Evolutionary conservation across 306 rosid genomes (phyloP).

Genomic region (Quercus rubra): DNA sequence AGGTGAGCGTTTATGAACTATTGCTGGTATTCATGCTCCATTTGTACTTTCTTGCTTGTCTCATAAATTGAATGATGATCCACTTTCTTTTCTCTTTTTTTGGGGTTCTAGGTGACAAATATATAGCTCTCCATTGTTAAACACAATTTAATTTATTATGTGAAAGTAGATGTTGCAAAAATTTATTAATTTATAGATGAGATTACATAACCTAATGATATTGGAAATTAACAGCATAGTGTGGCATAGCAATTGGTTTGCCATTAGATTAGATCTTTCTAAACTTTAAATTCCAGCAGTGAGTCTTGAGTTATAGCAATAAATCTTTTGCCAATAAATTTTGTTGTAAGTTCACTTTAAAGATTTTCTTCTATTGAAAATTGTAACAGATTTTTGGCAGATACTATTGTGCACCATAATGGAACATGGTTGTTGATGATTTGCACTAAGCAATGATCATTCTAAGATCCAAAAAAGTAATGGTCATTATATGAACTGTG

Average conservation of each 20-base stretch:
- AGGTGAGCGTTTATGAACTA: slow-evolving; percentile 48
- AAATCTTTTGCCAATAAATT: no score
- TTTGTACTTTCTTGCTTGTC: background rate
- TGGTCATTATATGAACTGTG: background rate
- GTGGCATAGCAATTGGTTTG: background rate
- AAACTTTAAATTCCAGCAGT: background rate
- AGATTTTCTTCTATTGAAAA: background rate
- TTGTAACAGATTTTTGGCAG: background rate
- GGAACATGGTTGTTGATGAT: background rate
- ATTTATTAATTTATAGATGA: background rate
- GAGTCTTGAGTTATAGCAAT: no score
- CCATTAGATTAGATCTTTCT: background rate
- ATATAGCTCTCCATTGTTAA: background rate
- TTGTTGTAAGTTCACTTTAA: no score
- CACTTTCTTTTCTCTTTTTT: background rate
- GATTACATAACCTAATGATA: background rate
- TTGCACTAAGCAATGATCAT: background rate
- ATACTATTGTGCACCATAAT: background rate
- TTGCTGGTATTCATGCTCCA: background rate
- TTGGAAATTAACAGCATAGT: background rate
- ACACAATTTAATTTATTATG: background rate
- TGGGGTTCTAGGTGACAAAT: background rate
- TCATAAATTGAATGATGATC: background rate
- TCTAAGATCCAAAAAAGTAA: background rate
- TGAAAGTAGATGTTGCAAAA: background rate